phyloP scores from a whole-genome alignment of 257 asterid genomes.

The Plectranthus barbatus region DNA sequence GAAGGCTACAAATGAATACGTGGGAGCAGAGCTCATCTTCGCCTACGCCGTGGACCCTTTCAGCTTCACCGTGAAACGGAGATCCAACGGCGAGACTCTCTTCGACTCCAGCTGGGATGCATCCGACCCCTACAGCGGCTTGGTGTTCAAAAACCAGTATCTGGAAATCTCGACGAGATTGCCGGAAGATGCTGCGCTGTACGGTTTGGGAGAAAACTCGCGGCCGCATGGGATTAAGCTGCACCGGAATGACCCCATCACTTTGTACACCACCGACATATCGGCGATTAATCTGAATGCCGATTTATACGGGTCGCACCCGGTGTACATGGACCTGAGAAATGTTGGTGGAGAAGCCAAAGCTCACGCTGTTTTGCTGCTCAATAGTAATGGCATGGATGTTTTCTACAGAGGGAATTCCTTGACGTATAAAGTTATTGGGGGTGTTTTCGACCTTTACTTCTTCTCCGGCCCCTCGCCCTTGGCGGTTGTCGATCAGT shows the following conservation, averaged over 20 bases:
- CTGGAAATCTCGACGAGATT: slow-evolving; percentile 75
- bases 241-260: slow-evolving; percentile 66
- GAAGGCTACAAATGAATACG: slow-evolving; percentile 32
- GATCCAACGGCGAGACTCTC: slow-evolving; percentile 68
- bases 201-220: slow-evolving; percentile 83
- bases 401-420: slow-evolving; percentile 74
- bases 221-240: slow-evolving; percentile 86
- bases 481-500: slow-evolving; percentile 81
- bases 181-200: slow-evolving; percentile 72
- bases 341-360: slow-evolving; percentile 43
- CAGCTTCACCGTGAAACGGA: slow-evolving; percentile 57
- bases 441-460: slow-evolving; percentile 88
- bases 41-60: slow-evolving; percentile 67
- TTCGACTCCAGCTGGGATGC: slow-evolving; percentile 50
- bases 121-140: slow-evolving; percentile 37
- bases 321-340: slow-evolving; percentile 89
- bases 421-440: slow-evolving; percentile 81
- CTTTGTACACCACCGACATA: slow-evolving; percentile 66
- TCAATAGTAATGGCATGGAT: slow-evolving; percentile 97
- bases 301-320: slow-evolving; percentile 91
- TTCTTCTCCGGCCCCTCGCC: slow-evolving; percentile 93
- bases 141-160: slow-evolving; percentile 93
- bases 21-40: slow-evolving; percentile 58
- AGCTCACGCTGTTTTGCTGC: slow-evolving; percentile 73
- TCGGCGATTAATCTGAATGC: slow-evolving; percentile 79